phyloP scores from a whole-genome alignment of 2,329 filamentous ascomycete genomes.

The Ceratocystis colombiana region DNA sequence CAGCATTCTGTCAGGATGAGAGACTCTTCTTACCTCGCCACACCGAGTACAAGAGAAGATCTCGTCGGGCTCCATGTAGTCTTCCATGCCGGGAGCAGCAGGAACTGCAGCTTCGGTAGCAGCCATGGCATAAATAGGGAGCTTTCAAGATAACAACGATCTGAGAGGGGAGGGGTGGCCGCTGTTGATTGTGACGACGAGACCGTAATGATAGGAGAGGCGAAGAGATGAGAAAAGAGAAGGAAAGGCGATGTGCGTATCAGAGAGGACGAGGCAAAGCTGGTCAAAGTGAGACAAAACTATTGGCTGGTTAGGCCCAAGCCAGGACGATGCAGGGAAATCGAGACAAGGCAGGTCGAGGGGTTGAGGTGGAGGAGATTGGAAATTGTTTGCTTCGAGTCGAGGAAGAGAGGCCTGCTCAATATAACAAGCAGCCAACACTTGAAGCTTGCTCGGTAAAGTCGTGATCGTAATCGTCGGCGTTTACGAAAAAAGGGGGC shows the following conservation, averaged over 20 bases:
- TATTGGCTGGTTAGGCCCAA: background rate
- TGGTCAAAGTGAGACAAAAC: background rate
- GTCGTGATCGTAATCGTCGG: too few relatives aligned
- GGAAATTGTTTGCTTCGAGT: background rate
- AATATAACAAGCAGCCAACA: too few relatives aligned
- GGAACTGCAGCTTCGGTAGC: constrained; percentile 23
- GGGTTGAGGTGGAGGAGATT: background rate
- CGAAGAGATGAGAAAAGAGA: background rate
- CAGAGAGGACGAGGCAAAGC: background rate
- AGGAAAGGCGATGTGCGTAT: background rate
- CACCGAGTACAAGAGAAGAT: constrained; percentile 86
- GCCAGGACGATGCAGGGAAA: background rate
- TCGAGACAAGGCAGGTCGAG: background rate
- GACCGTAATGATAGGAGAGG: background rate
- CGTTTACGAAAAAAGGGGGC: background rate
- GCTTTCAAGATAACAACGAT: background rate
- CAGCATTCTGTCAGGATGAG: constrained; percentile 1
- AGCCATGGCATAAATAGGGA: background rate
- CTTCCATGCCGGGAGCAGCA: constrained; percentile 43
- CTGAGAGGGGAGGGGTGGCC: background rate
- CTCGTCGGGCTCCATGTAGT: constrained; percentile 63
- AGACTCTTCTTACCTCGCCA: constrained; percentile 58
- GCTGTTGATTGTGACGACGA: background rate
- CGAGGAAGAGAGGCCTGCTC: too few relatives aligned
- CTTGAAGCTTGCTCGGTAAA: too few relatives aligned